phyloP scores from a whole-genome alignment of 805 yeast genomes.

The Ogataea corticis region DNA sequence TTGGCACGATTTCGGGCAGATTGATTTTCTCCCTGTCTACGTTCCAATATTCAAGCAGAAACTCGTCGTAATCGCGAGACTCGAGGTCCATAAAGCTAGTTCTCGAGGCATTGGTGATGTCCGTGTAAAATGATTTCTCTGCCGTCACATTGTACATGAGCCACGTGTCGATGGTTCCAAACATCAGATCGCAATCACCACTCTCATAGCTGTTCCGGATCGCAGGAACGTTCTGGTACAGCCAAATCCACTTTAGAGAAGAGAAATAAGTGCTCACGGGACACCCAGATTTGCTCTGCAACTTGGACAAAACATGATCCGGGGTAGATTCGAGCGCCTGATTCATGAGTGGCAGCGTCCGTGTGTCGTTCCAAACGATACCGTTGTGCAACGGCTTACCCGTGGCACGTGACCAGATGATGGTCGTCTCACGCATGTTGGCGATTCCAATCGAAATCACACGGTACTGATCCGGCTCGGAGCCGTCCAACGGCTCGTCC shows the following conservation, averaged over 20 bases:
- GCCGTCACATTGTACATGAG: constrained; percentile 78
- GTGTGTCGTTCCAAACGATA: constrained; percentile 94
- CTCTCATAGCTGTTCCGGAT: constrained; percentile 68
- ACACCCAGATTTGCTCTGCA: constrained; percentile 73
- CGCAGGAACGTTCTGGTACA: constrained; percentile 72
- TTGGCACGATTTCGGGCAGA: constrained; percentile 76
- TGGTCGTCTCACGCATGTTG: constrained; percentile 93
- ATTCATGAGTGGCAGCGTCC: constrained; percentile 73
- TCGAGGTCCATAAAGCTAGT: constrained; percentile 86
- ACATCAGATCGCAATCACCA: constrained; percentile 74
- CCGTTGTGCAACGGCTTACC: constrained; percentile 85
- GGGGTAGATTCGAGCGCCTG: constrained; percentile 56
- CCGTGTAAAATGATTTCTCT: constrained; percentile 72
- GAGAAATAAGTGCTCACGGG: constrained; percentile 91
- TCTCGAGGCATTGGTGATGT: constrained; percentile 88
- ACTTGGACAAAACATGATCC: constrained; percentile 53
- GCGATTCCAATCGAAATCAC: constrained; percentile 84
- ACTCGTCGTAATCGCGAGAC: constrained; percentile 72
- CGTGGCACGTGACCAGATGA: constrained; percentile 81
- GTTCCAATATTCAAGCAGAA: constrained; percentile 75
- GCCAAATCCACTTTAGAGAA: constrained; percentile 87
- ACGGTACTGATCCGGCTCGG: constrained; percentile 38
- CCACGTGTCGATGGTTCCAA: constrained; percentile 96
- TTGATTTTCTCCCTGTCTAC: constrained; percentile 65
- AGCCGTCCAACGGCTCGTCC: constrained; percentile 37